Base-by-base conservation (phyloP, 2,329 filamentous ascomycete species). In the Didymella sp. region DNA sequence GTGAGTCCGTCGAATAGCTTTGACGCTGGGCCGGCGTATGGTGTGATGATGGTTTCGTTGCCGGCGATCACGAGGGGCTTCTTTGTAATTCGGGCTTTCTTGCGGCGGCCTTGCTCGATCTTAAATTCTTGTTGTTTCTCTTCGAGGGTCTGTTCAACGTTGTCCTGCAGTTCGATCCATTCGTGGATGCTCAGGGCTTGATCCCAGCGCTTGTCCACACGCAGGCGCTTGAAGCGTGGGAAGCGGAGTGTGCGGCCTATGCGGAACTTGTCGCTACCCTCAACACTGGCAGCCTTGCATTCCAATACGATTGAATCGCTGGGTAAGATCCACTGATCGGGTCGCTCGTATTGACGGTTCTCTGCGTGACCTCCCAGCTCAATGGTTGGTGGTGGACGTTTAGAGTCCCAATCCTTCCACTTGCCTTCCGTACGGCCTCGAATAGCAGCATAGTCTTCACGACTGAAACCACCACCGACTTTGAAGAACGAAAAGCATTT, bases 401-500 rank as follows among this genome's bases (percentile, higher is more conserved):
- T 88, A 0, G 81, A 71, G 73, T 97, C 88, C 92, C 92, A 99
- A 28, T 90, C 85, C 12, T 84, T 83, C 95, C 95, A 99, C 74
- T 96, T 96, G 5, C 90, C 92, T 56, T 96, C 90, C 0, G 94
- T 98, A 22, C 87, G 84, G 68, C 96, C 91, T 5, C 87, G 83
- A 42, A 99, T 88, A 55, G 89, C 86, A 0, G 89, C 87, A 73
- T 96, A 98, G 70, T 99, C 95, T 49, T 90, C 86, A 0, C 87
- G 89, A 13, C 85, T 87, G 73, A 98, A 93, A 0, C 95, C 95
- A 50, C 95, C 95, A n/a, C 95, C 95, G 15, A 99, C 95, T 75
- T 95, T 97, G 82, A 93, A 96, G 78, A 99, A 97, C n/a, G 92
- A 96, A 68, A 88, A 90, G 70, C 88, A 96, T 74, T 91, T 92